Base-by-base conservation (phyloP, 305 asterid genomes). In the Fraxinus floribunda region DNA sequence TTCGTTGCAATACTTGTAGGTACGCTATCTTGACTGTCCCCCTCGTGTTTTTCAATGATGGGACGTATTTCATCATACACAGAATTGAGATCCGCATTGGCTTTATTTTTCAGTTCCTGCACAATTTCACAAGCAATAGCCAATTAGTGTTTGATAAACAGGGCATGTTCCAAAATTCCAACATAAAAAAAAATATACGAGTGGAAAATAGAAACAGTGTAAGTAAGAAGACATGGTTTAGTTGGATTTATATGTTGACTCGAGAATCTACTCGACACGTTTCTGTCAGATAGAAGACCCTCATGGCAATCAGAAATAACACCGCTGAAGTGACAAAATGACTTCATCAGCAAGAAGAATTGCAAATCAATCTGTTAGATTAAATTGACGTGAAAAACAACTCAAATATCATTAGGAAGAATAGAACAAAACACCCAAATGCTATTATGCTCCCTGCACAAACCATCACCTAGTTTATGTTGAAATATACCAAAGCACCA, bases 51-150 rank as follows among this genome's bases (percentile, higher is more conserved):
- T 88, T 93, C 99, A 49, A 94, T 94, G 18, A 90, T 93, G 1
- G 98, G 98, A 10, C 97, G 97, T 78, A 94, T 94, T 82, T 94
- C 97, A 83, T 93, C 93, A 15, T 94, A 92, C 86, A 94, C 36
- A 15, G 88, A 79, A 62, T 90, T 89, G 22, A 94, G 94, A 78
- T 89, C 91, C 2, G 90, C 79, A 13, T 87, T 81, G n/a, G 97
- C 94, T 77, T 89, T 81, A 60, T 77, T 89, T 87, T 85, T 94
- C 11, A 88, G 76, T 87, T 89, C 95, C 99, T 94, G 89, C 86
- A 87, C n/a, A 46, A 84, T 18, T 26, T 72, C 68, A 70, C 66
- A 18, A 18, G 30, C 39, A 79, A 79, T 15, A 3, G 34, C 11
- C 70, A 60, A 60, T n/a, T 6, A 24, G 73, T 66, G n/a, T n/a